Percentiles rank a stretch among this genome's conserved stretches.
These are phyloP conservation scores for Neurospora discreta DNA, from an alignment of 495 filamentous ascomycete genomes.

Conservation along the genomic window DNA sequence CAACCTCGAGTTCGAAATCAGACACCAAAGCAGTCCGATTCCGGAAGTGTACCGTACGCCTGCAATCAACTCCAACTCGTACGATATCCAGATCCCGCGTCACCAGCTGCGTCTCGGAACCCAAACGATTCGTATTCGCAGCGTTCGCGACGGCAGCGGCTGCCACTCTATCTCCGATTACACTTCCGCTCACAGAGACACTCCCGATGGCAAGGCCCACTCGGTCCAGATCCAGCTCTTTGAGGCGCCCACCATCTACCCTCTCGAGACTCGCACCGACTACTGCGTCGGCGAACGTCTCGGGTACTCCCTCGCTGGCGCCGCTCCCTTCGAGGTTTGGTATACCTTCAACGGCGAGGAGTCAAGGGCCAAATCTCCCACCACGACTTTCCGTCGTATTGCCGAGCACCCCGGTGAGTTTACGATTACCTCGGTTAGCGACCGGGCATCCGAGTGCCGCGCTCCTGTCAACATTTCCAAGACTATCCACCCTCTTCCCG, in stretches of 20 bases:
- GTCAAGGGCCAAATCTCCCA: slow-evolving; percentile 64
- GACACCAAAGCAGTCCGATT: slow-evolving; percentile 69
- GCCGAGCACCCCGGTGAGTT: slow-evolving; percentile 85
- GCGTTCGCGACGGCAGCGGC: slow-evolving; percentile 73
- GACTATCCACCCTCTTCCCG: slow-evolving; percentile 81
- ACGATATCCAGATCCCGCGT: slow-evolving; percentile 74
- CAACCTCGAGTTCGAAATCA: slow-evolving; percentile 79
- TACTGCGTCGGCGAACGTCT: slow-evolving; percentile 95
- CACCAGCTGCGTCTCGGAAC: slow-evolving; percentile 71
- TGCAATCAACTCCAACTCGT: slow-evolving; percentile 58
- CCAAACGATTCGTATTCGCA: slow-evolving; percentile 76
- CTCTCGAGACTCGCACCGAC: slow-evolving; percentile 71
- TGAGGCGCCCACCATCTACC: slow-evolving; percentile 80
- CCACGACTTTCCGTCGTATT: slow-evolving; percentile 77
- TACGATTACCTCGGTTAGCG: slow-evolving; percentile 70
- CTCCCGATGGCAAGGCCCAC: slow-evolving; percentile 48
- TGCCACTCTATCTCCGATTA: slow-evolving; percentile 49
- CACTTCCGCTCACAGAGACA: slow-evolving; percentile 8
- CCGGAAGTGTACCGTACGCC: slow-evolving; percentile 71
- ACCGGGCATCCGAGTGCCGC: slow-evolving; percentile 73
- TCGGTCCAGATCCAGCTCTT: slow-evolving; percentile 80
- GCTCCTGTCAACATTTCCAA: slow-evolving; percentile 65
- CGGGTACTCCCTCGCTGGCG: slow-evolving; percentile 78
- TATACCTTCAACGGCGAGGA: slow-evolving; percentile 74
- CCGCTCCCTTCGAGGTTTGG: slow-evolving; percentile 81